Percentiles rank a stretch among this genome's conserved stretches.
phyloP scores from a whole-genome alignment of 2,329 filamentous ascomycete genomes.

The Nothophaeocryptopus gaeumannii region DNA sequence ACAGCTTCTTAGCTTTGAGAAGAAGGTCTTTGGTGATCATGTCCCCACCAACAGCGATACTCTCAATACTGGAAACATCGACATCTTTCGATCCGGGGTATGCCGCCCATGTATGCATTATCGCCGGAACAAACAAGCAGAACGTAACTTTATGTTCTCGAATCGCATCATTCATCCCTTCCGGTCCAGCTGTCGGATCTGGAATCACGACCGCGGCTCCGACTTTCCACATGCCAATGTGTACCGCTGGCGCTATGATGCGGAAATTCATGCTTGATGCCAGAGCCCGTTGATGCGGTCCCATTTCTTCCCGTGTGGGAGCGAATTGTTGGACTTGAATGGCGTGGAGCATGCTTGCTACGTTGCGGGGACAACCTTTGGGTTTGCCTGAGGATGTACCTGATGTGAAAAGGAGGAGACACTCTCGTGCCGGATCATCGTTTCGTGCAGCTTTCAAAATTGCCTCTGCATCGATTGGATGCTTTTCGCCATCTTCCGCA shows the following conservation, averaged over 20 bases:
- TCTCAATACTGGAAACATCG: slow-evolving; percentile 6
- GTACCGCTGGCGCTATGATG: slow-evolving; percentile 15
- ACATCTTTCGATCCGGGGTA: slow-evolving; percentile 7
- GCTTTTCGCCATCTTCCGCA: neutral
- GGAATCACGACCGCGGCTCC: slow-evolving; percentile 20
- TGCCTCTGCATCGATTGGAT: neutral
- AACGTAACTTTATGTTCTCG: slow-evolving; percentile 14
- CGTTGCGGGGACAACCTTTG: slow-evolving; percentile 17
- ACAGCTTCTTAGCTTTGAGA: slow-evolving; percentile 5
- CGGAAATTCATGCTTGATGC: slow-evolving; percentile 20
- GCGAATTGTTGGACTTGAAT: slow-evolving; percentile 5
- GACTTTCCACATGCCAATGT: slow-evolving; percentile 12
- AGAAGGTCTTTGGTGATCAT: slow-evolving; percentile 19
- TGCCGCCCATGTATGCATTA: slow-evolving; percentile 13
- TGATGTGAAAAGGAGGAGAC: slow-evolving; percentile 18
- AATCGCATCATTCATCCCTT: slow-evolving; percentile 13
- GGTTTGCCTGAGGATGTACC: slow-evolving; percentile 20
- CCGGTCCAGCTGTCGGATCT: slow-evolving; percentile 7
- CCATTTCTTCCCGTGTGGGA: neutral
- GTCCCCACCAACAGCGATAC: slow-evolving; percentile 14
- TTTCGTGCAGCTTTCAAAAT: slow-evolving; percentile 7
- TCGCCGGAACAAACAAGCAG: slow-evolving; percentile 17
- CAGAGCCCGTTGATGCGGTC: neutral
- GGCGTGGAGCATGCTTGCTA: slow-evolving; percentile 2
- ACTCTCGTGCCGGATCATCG: slow-evolving; percentile 11